Evolutionary conservation across 352 stramenopile genomes (phyloP).

Genomic region (Pythium diclinum): DNA sequence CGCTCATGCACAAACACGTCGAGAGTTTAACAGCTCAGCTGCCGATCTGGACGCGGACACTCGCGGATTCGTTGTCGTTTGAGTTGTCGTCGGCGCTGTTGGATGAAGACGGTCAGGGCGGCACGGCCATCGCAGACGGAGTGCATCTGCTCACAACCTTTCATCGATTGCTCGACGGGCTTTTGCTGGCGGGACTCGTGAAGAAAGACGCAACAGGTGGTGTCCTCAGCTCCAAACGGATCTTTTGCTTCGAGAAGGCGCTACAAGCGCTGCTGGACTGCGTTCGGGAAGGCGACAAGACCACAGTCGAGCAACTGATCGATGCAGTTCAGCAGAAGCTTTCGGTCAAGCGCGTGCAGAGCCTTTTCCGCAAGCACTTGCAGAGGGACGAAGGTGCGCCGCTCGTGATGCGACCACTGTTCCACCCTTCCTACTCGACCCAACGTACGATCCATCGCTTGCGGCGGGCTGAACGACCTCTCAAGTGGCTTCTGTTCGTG

Average conservation of each 20-base stretch:
- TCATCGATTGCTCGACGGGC: constrained; percentile 48
- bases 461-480: constrained; percentile 40
- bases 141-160: constrained; percentile 56
- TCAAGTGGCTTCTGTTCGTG: constrained; percentile 56
- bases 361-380: constrained; percentile 65
- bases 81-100: constrained; percentile 52
- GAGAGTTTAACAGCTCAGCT: constrained; percentile 31
- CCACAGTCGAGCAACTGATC: constrained; percentile 58
- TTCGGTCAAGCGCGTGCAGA: constrained; percentile 67
- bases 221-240: constrained; percentile 52
- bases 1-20: constrained; percentile 49
- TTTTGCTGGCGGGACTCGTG: constrained; percentile 47
- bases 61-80: constrained; percentile 46
- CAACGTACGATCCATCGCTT: constrained; percentile 24
- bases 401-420: constrained; percentile 65
- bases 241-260: constrained; percentile 64
- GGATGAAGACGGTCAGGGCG: constrained; percentile 31
- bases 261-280: constrained; percentile 59
- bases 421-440: constrained; percentile 63
- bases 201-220: constrained; percentile 53
- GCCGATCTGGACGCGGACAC: constrained; percentile 56
- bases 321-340: constrained; percentile 71
- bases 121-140: constrained; percentile 37
- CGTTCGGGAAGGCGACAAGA: constrained; percentile 61
- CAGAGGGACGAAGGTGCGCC: constrained; percentile 58